Base-by-base conservation (phyloP, 148 eudicot genomes). In the Limonium bicolor region DNA sequence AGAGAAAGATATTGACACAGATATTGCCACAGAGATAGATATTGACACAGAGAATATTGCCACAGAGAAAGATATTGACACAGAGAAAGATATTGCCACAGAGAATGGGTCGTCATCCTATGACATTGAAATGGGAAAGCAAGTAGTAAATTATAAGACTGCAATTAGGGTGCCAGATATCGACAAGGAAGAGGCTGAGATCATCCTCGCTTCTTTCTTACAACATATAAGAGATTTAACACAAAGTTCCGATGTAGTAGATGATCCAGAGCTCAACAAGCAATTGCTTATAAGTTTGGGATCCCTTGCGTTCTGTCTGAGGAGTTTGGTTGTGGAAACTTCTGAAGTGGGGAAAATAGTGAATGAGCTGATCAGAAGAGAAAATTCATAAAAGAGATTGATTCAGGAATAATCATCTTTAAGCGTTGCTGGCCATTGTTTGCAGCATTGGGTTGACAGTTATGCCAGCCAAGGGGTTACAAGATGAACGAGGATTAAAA, bases 271-370 rank as follows among this genome's bases (percentile, higher is more conserved):
- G 39, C 15, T 41, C 1, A 61, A 53, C 40, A 47, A 54, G 39
- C 45, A 46, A 50, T 18, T 45, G 29, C 31, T 46, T 40, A 50
- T 56, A 20, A 35, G 27, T 50, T n/a, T 54, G 42, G 59, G 62
- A 11, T 61, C 64, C 15, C 12, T 58, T n/a, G 61, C 56, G 19
- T 66, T 66, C 50, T 66, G 71, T 65, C 61, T 71, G 32, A 38
- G 54, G 20, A 36, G 56, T 6, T 26, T 71, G 41, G 41, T 55
- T 59, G 48, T 10, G 24, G 77, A 62, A 66, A 50, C 61, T 41
- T 52, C 32, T 42, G 65, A 58, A 40, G 33, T 58, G 17, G 68
- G 59, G 51, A 40, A 30, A 8, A 51, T 52, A 43, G 44, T 62
- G 29, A 54, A 44, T 35, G 77, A 71, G 44, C 25, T 68, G 12